Percentiles rank a stretch among this genome's conserved stretches.
Evolutionary conservation across 495 filamentous ascomycete species (phyloP).

Genomic region (Sabuloglossum arenarium): DNA sequence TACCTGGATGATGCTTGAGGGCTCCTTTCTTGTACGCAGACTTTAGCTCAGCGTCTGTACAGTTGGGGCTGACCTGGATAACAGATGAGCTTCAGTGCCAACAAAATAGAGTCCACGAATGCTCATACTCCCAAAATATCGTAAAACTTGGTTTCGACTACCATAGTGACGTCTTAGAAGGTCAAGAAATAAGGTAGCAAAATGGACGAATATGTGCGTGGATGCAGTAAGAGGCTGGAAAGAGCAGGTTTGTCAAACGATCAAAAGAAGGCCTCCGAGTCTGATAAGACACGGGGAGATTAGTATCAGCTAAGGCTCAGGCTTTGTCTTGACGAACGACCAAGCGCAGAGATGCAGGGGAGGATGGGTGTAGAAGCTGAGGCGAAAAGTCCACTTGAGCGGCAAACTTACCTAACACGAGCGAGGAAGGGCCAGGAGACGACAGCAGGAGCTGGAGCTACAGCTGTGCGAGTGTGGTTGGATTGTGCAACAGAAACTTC

Average conservation of each 20-base stretch:
- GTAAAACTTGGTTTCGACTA: constrained; percentile 77
- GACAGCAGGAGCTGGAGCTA: not conserved
- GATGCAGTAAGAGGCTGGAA: not conserved
- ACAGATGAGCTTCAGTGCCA: constrained; percentile 11
- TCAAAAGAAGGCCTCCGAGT: not conserved
- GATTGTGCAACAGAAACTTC: not conserved
- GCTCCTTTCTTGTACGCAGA: constrained; percentile 82
- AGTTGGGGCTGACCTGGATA: constrained; percentile 45
- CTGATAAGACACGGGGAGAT: not conserved
- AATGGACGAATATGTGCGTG: not conserved
- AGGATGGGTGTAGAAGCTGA: not conserved
- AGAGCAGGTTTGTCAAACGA: not conserved
- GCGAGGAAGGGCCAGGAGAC: not conserved
- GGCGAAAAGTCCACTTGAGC: not conserved
- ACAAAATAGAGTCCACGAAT: not conserved
- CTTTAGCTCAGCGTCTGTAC: constrained; percentile 61
- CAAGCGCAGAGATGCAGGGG: not conserved
- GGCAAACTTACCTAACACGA: not conserved
- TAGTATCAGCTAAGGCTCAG: not conserved
- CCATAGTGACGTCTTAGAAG: constrained; percentile 37
- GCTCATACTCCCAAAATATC: constrained; percentile 62
- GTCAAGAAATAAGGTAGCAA: not conserved
- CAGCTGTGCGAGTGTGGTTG: not conserved
- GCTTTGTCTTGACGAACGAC: not conserved
- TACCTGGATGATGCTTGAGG: constrained; percentile 82